Evolutionary conservation across 306 rosid genomes (phyloP), one percentile per base, ranked within the genome.

Genomic region (Pyrus bretschneideri): DNA sequence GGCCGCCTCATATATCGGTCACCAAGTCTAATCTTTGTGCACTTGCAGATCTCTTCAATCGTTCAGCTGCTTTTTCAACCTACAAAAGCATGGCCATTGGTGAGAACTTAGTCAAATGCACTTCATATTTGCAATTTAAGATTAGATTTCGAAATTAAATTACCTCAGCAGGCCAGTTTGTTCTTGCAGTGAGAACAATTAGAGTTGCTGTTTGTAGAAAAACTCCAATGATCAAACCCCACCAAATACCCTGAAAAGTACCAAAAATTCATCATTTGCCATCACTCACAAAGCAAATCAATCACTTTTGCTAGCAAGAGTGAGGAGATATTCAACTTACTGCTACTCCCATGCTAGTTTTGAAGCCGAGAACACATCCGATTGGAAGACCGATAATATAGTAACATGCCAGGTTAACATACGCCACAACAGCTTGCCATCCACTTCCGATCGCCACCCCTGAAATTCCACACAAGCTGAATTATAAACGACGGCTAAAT

Each of bases 361-460:
- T 81, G 71, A 87, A 87, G 42, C 87, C 93, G 70, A 91, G 88
- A 81, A 84, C 77, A 80, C 91, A 88, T 71, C 91, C 96, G 81
- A 87, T 78, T 10, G 90, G 85, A 21, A 89, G 91, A 57, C 93
- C 96, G 80, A 91, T 76, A 11, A 78, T 22, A 76, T 91, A 91
- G 80, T 91, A 91, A 72, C 79, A 73, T 17, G 76, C 67, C 55
- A 88, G 80, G 84, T 91, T 91, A 8, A 91, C 91, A 81, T 89
- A 89, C 70, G 90, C 96, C 38, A 91, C 96, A 30, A 84, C 35
- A n/a, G 79, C 90, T 82, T 91, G 96, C 96, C 96, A 87, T 81
- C 93, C 93, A 78, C 91, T 85, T 67, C 93, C 96, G 79, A 91
- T 81, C 45, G 96, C 96, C 72, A 89, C 96, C 8, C 91, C 96